Conservation (phyloP, 2,329 filamentous ascomycete genomes). For the Aspergillus felis region DNA sequence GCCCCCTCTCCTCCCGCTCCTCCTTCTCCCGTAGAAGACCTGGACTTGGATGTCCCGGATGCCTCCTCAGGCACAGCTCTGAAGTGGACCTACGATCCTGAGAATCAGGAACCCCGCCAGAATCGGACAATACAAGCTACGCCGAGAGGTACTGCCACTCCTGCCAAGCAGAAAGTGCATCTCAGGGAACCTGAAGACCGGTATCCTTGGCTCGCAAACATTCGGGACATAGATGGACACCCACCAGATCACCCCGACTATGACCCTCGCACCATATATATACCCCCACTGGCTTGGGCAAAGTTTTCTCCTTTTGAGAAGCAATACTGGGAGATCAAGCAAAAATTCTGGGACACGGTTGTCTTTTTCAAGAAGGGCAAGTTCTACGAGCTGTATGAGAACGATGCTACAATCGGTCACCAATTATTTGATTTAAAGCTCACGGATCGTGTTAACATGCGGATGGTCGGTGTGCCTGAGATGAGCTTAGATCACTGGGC, state of each 20-base stretch:
- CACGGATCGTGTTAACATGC: constrained; percentile 98
- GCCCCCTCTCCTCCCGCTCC: constrained; percentile 45
- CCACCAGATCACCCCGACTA: constrained; percentile 78
- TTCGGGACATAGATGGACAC: constrained; percentile 79
- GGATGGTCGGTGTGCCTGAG: constrained; percentile 97
- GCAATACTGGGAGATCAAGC: constrained; percentile 99
- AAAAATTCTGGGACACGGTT: constrained; percentile 94
- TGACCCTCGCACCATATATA: constrained; percentile 84
- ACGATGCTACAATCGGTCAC: constrained; percentile 93
- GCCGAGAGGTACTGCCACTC: constrained; percentile 32
- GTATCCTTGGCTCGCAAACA: constrained; percentile 85
- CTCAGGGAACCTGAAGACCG: constrained; percentile 78
- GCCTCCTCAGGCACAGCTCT: constrained; percentile 65
- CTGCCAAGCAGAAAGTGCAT: constrained; percentile 64
- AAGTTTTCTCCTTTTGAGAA: constrained; percentile 94
- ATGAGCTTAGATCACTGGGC: constrained; percentile 95
- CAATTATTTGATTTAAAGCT: constrained; percentile 97
- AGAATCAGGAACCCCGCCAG: constrained; percentile 51
- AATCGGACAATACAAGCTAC: constrained; percentile 40
- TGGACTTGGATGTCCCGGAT: constrained; percentile 53
- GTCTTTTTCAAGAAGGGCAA: constrained; percentile 99
- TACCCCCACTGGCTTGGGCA: constrained; percentile 73
- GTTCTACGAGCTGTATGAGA: constrained; percentile 97
- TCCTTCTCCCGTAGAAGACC: constrained; percentile 52
- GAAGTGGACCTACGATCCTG: constrained; percentile 74